Conservation (phyloP, 768 basidiomycete species). For the Solioccasus polychromus region DNA sequence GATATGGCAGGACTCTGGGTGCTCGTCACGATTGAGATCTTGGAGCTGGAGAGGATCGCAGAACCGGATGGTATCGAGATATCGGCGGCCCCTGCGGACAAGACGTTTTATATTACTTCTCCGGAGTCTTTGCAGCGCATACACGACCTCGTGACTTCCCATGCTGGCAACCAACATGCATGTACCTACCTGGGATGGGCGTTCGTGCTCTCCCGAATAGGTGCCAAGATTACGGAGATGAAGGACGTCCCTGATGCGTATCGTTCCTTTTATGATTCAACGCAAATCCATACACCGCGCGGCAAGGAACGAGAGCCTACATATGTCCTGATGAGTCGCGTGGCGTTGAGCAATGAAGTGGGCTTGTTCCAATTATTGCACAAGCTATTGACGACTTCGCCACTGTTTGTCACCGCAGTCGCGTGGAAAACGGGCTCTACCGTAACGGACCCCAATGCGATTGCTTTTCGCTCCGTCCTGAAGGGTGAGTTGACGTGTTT, state of each 20-base stretch:
- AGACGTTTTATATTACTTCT: conserved; percentile 56
- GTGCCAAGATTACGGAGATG: conserved; percentile 41
- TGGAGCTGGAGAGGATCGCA: conserved; percentile 72
- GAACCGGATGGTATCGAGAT: conserved; percentile 52
- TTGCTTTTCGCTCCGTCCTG: conserved; percentile 76
- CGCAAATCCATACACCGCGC: conserved; percentile 40
- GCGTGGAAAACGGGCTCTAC: conserved; percentile 69
- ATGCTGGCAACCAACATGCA: conserved; percentile 60
- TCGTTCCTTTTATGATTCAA: conserved; percentile 50
- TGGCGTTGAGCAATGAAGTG: conserved; percentile 54
- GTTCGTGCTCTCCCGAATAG: conserved; percentile 69
- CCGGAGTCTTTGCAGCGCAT: conserved; percentile 62
- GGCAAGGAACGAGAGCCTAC: conserved; percentile 58
- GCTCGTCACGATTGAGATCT: conserved; percentile 72
- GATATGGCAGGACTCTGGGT: conserved; percentile 76
- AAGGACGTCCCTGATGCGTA: conserved; percentile 56
- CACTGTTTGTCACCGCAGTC: conserved; percentile 70
- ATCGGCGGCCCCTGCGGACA: conserved; percentile 45
- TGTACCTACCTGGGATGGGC: conserved; percentile 83
- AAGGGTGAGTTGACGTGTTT: conserved; percentile 56
- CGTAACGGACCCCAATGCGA: conserved; percentile 71
- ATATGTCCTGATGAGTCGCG: conserved; percentile 55
- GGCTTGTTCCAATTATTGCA: conserved; percentile 59
- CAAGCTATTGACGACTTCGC: conserved; percentile 62
- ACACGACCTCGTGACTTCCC: conserved; percentile 61